Evolutionary conservation across 257 asterid species (phyloP).

Genomic region (Nicotiana undulata): DNA sequence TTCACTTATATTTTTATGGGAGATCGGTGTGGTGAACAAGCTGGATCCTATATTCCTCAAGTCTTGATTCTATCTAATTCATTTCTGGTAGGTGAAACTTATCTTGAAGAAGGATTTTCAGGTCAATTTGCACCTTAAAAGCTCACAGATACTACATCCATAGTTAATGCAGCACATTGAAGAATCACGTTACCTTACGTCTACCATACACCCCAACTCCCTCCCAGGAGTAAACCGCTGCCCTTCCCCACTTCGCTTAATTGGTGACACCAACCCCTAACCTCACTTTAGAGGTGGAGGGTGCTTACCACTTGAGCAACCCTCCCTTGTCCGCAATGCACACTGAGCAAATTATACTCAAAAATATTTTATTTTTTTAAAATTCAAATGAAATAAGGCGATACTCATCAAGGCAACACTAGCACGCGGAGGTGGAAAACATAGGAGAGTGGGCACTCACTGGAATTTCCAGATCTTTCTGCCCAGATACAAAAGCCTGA

Average conservation of each 20-base stretch:
- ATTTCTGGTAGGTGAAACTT: neutral
- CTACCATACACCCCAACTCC: no score
- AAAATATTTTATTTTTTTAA: no score
- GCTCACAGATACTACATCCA: neutral
- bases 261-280: no score
- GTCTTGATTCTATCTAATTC: neutral
- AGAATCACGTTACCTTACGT: no score
- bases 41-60: neutral
- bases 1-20: no score
- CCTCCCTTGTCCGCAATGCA: no score
- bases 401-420: neutral
- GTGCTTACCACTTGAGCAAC: no score
- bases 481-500: conserved; percentile 43
- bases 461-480: conserved; percentile 63
- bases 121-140: neutral
- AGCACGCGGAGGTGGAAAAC: neutral
- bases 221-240: no score
- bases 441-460: conserved; percentile 21
- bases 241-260: no score
- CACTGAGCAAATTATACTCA: no score
- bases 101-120: neutral
- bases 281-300: no score
- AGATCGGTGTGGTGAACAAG: neutral
- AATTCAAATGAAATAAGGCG: neutral
- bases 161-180: neutral